Evolutionary conservation across 208 protist species (phyloP).

Genomic region (Willaertia magna): DNA sequence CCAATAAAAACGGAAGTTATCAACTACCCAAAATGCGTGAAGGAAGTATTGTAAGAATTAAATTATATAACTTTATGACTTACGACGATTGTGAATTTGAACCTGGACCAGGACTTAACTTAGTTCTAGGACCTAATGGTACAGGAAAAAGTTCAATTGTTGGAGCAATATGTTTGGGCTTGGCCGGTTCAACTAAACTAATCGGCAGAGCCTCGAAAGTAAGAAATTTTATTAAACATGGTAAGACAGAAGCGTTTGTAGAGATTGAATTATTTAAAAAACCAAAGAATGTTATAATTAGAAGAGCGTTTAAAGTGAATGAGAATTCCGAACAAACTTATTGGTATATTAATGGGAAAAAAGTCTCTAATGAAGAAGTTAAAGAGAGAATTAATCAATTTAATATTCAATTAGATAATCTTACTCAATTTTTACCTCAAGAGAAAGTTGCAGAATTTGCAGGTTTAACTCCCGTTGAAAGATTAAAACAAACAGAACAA

Average conservation of each 20-base stretch:
- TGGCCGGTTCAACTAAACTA: conserved; percentile 5
- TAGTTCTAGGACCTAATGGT: conserved; percentile 40
- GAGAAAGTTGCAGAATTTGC: conserved; percentile 14
- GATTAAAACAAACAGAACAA: conserved; percentile 11
- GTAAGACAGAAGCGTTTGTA: conserved; percentile 3
- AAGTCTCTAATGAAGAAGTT: background rate
- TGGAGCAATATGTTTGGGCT: conserved; percentile 15
- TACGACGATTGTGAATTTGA: conserved; percentile 26
- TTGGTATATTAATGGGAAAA: background rate
- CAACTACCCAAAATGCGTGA: background rate
- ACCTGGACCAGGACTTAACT: conserved; percentile 34
- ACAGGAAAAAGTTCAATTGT: conserved; percentile 26
- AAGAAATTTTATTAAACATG: conserved; percentile 8
- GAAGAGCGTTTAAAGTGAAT: background rate
- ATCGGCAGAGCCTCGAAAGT: background rate
- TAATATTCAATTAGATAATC: conserved; percentile 32
- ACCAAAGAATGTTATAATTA: background rate
- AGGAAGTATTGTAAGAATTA: conserved; percentile 21
- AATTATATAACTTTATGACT: conserved; percentile 28
- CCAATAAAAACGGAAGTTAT: background rate
- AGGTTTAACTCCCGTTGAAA: background rate
- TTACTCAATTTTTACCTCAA: conserved; percentile 39
- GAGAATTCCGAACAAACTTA: background rate
- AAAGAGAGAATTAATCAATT: conserved; percentile 14
- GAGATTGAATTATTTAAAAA: conserved; percentile 20